Conservation (phyloP, 1,284 basidiomycete genomes). For the Coniferiporia sulphurascens region DNA sequence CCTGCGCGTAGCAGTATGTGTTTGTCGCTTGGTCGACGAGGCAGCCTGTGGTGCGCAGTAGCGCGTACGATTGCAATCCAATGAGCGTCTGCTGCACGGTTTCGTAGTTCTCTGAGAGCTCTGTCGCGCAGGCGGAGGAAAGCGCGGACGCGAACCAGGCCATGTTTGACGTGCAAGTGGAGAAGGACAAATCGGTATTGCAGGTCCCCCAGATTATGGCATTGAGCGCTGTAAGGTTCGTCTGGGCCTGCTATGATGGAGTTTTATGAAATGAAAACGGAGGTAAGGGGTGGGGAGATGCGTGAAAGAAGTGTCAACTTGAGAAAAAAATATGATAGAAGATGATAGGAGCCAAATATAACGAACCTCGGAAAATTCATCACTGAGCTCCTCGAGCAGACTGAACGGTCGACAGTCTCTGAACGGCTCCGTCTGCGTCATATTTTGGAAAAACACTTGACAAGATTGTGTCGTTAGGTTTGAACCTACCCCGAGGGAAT, state of each 20-base stretch:
- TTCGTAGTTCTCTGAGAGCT: constrained; percentile 46
- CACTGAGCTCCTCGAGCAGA: constrained; percentile 55
- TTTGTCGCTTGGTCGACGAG: constrained; percentile 47
- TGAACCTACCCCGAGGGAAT: constrained; percentile 47
- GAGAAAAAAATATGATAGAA: background rate
- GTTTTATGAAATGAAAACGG: background rate
- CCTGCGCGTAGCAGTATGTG: constrained; percentile 67
- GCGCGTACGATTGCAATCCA: constrained; percentile 50
- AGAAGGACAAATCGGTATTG: constrained; percentile 47
- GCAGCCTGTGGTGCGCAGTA: constrained; percentile 57
- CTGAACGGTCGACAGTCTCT: constrained; percentile 72
- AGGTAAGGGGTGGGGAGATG: background rate
- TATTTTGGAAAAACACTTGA: constrained; percentile 64
- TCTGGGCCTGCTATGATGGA: constrained; percentile 46
- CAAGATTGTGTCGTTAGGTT: constrained; percentile 64
- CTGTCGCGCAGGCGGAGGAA: constrained; percentile 43
- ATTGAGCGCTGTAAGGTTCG: constrained; percentile 61
- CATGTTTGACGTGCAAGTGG: constrained; percentile 58
- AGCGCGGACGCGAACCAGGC: constrained; percentile 50
- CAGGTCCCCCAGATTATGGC: constrained; percentile 72
- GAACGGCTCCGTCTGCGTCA: constrained; percentile 60
- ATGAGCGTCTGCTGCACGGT: constrained; percentile 46
- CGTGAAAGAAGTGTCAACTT: background rate
- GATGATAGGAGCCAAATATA: constrained; percentile 3
- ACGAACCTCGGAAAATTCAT: constrained; percentile 52